Evolutionary conservation across 2,329 filamentous ascomycete genomes (phyloP).

Genomic region (Colletotrichum somersetense): DNA sequence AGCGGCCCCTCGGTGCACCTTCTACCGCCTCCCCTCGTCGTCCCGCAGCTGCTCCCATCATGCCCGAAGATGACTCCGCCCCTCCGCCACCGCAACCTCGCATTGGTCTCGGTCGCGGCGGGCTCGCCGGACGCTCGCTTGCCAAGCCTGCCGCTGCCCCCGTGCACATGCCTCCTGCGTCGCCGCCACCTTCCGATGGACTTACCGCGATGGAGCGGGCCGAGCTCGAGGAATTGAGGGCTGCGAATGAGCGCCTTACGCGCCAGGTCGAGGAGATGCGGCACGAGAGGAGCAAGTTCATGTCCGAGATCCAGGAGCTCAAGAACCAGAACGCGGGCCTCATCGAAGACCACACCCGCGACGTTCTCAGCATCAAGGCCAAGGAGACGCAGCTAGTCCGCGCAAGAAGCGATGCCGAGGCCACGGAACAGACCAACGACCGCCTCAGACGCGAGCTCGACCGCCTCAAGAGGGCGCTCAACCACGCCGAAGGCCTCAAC

Average conservation of each 20-base stretch:
- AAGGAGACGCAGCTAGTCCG: constrained; percentile 98
- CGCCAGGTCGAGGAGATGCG: constrained; percentile 84
- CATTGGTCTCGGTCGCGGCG: constrained; percentile 78
- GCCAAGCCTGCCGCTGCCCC: constrained; percentile 76
- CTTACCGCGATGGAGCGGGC: constrained; percentile 85
- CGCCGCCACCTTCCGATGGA: constrained; percentile 72
- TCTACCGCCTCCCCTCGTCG: constrained; percentile 63
- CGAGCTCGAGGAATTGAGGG: constrained; percentile 90
- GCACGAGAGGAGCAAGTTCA: constrained; percentile 83
- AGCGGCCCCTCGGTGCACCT: constrained; percentile 61
- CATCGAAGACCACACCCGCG: constrained; percentile 96
- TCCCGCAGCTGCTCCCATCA: constrained; percentile 61
- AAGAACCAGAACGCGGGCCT: constrained; percentile 97
- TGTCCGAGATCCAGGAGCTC: constrained; percentile 90
- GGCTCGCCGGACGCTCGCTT: constrained; percentile 87
- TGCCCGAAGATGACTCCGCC: constrained; percentile 69
- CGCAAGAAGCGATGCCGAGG: constrained; percentile 89
- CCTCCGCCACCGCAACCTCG: constrained; percentile 71
- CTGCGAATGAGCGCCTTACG: constrained; percentile 82
- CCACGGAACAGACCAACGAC: constrained; percentile 87
- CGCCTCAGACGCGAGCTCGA: constrained; percentile 90
- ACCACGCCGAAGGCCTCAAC: constrained; percentile 68
- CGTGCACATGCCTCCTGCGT: constrained; percentile 62
- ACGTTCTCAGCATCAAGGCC: constrained; percentile 95
- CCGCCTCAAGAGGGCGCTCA: constrained; percentile 88